A percentile compares a stretch with the other conserved stretches of the same genome.
Conservation (phyloP, 1,284 basidiomycete genomes). For the Trichosporon sp. region DNA sequence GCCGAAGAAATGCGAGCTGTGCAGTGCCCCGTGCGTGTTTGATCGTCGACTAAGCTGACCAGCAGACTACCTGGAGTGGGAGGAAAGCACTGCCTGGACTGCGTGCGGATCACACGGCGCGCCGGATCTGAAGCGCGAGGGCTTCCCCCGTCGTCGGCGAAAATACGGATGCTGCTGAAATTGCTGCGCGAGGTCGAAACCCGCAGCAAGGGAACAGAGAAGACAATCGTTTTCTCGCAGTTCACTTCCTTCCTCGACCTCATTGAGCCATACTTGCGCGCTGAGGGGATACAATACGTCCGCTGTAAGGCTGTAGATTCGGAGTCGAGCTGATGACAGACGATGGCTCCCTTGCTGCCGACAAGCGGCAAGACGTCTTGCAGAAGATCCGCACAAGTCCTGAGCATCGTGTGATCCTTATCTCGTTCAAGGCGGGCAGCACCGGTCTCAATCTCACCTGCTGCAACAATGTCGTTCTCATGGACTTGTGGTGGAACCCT, state of each 20-base stretch:
- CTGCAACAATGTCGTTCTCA: slow-evolving; percentile 88
- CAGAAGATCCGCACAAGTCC: slow-evolving; percentile 63
- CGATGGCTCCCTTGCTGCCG: slow-evolving; percentile 76
- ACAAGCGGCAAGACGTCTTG: slow-evolving; percentile 68
- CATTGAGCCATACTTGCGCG: slow-evolving; percentile 71
- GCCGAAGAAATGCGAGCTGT: slow-evolving; percentile 65
- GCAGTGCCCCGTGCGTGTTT: slow-evolving; percentile 59
- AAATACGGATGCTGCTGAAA: slow-evolving; percentile 75
- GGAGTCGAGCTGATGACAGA: slow-evolving; percentile 51
- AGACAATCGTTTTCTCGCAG: slow-evolving; percentile 69
- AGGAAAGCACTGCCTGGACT: slow-evolving; percentile 57
- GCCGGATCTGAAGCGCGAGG: slow-evolving; percentile 10
- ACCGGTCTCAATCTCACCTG: slow-evolving; percentile 89
- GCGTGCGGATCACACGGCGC: slow-evolving; percentile 34
- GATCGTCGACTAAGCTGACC: background rate
- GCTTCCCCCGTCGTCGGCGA: slow-evolving; percentile 68
- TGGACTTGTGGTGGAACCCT: slow-evolving; percentile 93
- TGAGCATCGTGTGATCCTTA: slow-evolving; percentile 69
- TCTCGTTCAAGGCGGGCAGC: slow-evolving; percentile 93
- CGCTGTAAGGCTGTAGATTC: slow-evolving; percentile 61
- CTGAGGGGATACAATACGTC: slow-evolving; percentile 63
- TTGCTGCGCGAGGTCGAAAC: slow-evolving; percentile 64
- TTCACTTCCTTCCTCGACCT: slow-evolving; percentile 88
- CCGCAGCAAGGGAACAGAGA: slow-evolving; percentile 60
- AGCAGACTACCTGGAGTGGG: slow-evolving; percentile 18